Evolutionary conservation across 805 yeast species (phyloP), one percentile per base, ranked within the genome.

Genomic region (Saccharomycopsis sp.): DNA sequence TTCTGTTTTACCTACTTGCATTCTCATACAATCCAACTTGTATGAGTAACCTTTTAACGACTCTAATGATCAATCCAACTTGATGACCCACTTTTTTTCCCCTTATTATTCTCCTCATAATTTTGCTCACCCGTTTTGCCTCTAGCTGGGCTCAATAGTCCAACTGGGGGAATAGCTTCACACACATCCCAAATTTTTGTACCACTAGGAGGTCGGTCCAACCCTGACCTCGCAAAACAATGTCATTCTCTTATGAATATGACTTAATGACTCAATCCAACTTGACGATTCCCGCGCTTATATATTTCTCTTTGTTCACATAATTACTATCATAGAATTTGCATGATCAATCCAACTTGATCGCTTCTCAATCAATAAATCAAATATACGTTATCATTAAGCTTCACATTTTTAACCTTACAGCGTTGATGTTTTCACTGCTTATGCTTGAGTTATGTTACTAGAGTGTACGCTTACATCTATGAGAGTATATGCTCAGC

Each of bases 1-100:
- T 44, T 16, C 48, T 18, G 16, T 44, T n/a, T 44, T 44, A 44
- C 48, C 48, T 16, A 44, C 7, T 44, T 44, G 48, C 48, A 44
- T 44, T 44, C 18, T 44, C 48, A 44, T 44, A 52, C 58, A 56
- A 56, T 56, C 58, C 58, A 56, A 56, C 58, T 53, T 56, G 58
- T 40, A 52, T 52, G 50, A 37, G 37, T 46, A 53, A 24, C 20
- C 50, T 8, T 14, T 16, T 21, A 14, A 21, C 41, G 23, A 16
- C 47, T 52, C 15, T 34, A 3, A 52, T 52, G 54, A 37, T 47
- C 57, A 54, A 54, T 54, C 57, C 57, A 54, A 54, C 57, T 54
- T 54, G 57, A 54, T 37, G 57, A 46, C 57, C 44, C 12, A 46
- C 15, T 50, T 18, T 51, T 24, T 51, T 51, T 51, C 29, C 7